Percentiles rank a stretch among this genome's conserved stretches.
These are phyloP conservation scores for Trichoderma gracile DNA, from an alignment of 2,329 filamentous ascomycete species.

Conservation along the genomic window DNA sequence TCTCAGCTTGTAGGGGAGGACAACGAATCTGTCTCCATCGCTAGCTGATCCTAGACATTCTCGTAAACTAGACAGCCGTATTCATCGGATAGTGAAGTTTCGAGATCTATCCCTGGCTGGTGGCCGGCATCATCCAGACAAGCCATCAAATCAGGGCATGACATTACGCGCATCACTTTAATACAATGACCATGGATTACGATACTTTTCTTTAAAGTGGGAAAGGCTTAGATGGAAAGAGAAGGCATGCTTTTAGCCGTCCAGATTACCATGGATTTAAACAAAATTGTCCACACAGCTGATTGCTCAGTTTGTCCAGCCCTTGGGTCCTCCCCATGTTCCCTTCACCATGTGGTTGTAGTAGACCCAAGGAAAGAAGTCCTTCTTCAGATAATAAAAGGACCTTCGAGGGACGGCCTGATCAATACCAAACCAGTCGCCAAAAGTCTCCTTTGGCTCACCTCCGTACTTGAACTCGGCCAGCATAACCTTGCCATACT, in stretches of 20 bases:
- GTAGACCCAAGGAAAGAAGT: constrained; percentile 69
- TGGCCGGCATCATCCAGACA: too few species aligned
- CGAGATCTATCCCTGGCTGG: too few species aligned
- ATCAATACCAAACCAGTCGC: constrained; percentile 54
- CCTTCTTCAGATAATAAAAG: constrained; percentile 65
- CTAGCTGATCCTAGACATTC: too few species aligned
- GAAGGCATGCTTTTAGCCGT: background rate
- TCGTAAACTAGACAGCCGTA: too few species aligned
- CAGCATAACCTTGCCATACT: constrained; percentile 63
- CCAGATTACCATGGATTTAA: background rate
- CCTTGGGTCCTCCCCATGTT: constrained; percentile 61
- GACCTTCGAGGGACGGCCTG: constrained; percentile 56
- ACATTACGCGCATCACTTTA: too few species aligned
- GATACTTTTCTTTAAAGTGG: too few species aligned
- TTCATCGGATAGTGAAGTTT: too few species aligned
- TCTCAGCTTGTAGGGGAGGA: background rate
- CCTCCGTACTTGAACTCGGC: constrained; percentile 67
- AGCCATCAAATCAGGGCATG: too few species aligned
- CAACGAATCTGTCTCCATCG: too few species aligned
- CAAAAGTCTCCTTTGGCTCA: constrained; percentile 64
- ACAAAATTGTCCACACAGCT: background rate
- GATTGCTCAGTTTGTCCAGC: constrained; percentile 40
- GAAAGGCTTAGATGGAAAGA: background rate
- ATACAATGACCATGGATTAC: too few species aligned
- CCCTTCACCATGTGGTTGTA: constrained; percentile 61